Base-by-base conservation (phyloP, 176 grass and related monocot species). In the Triticum turgidum region DNA sequence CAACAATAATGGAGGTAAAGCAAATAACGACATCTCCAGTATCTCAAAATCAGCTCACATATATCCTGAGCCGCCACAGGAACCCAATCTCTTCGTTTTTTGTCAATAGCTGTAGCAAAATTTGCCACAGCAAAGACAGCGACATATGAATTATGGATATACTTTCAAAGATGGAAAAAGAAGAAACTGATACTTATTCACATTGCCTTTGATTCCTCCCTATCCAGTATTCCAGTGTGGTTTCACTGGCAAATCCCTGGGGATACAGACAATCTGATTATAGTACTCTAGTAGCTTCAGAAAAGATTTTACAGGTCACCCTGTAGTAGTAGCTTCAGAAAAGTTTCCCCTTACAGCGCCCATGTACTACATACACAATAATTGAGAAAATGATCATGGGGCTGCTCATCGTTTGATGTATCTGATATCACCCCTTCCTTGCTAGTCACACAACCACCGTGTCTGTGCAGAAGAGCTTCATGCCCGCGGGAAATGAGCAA, bases 341-440 rank as follows among this genome's bases (percentile, higher is more conserved):
- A 80, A 64, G n/a, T 62, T 71, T 41, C 64, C 49, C 77, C 47
- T 37, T 17, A 22, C 71, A 64, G n/a, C 18, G 11, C 79, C 88
- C 88, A 92, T 90, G 1, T 18, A 44, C 41, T 13, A 58, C 20
- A 51, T 92, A 85, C 87, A 92, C 76, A 85, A 71, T 39, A 80
- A 65, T 77, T 38, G 25, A 81, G 51, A 78, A 87, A 30, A 84
- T 69, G 87, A 42, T 75, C 22, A 51, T 38, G 68, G 37, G 64
- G 82, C 38, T 76, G 76, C 54, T 32, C 30, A 10, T 78, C 49
- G 51, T 58, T 81, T 74, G 65, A 73, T 64, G 38, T 44, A 44
- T 73, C 71, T 74, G 21, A 73, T 30, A 29, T 30, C 75, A 65
- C 86, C 74, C 66, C n/a, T 69, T 81, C 61, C 41, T 81, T 42